Base-by-base conservation (phyloP, 2,329 filamentous ascomycete genomes). In the Pseudogymnoascus sp. region DNA sequence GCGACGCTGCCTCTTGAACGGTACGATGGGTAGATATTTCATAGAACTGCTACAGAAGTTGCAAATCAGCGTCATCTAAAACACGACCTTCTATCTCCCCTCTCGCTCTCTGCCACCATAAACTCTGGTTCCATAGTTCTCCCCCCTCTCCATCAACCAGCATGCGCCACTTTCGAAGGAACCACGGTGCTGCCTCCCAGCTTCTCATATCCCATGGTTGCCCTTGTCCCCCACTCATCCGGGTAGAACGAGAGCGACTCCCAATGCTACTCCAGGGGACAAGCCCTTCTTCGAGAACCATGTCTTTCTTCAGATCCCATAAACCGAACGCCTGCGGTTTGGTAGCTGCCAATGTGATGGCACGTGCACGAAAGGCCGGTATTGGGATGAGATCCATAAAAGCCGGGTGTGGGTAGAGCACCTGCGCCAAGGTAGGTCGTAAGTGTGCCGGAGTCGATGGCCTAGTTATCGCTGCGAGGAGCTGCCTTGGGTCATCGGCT, bases 311-410 rank as follows among this genome's bases (percentile, higher is more conserved):
- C 41, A 77, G 61, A 5, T 77, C 75, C 66, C 69, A 67, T 1
- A 72, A 65, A 62, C 73, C 68, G 59, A 75, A 73, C 0, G 68
- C 14, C 35, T 70, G 66, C 1, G 74, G 73, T 58, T 68, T 65
- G 0, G 69, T 68, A 12, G 71, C 70, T 12, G 69, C 66, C 41
- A 76, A 61, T 29, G 71, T 69, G 43, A 76, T 74, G 2, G 70
- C 72, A 5, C 72, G 67, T 3, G 71, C 69, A 2, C 75, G 69
- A 6, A 77, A 65, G 1, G 60, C 37, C 0, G 74, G 74, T 6
- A 76, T 65, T 0, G 75, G 74, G 5, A 77, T 66, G 2, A 76
- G 59, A 61, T 77, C 75, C 11, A 77, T 63, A 31, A 71, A 71
- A 0, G 74, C 69, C 62, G 75, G 74, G 61, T 77, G 75, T 11